Conservation (phyloP, 306 rosid species). For the Clitoria ternatea region DNA sequence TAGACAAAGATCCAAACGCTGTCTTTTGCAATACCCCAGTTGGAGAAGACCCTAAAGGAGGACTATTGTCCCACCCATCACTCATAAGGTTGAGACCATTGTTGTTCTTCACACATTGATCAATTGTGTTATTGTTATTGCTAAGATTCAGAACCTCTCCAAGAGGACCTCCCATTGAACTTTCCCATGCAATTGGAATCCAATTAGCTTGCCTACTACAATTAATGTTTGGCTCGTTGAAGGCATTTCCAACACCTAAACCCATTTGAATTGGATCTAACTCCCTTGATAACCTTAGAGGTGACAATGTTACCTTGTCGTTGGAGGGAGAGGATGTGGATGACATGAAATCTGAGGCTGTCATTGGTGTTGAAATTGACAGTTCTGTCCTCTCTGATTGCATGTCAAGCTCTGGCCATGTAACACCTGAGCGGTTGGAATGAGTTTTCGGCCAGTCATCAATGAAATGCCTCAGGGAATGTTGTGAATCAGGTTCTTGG, state of each 20-base stretch:
- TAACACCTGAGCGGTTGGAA: constrained; percentile 22
- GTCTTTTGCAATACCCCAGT: constrained; percentile 81
- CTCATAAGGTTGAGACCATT: constrained; percentile 70
- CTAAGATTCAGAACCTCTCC: constrained; percentile 78
- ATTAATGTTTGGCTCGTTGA: constrained; percentile 30
- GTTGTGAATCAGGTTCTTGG: constrained; percentile 16
- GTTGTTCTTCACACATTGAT: constrained; percentile 32
- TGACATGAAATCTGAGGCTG: constrained; percentile 37
- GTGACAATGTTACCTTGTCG: constrained; percentile 58
- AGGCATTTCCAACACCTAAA: constrained; percentile 39
- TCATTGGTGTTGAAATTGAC: constrained; percentile 60
- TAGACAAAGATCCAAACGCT: constrained; percentile 61
- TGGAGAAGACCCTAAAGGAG: constrained; percentile 79
- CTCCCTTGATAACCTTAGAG: constrained; percentile 54
- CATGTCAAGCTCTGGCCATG: constrained; percentile 42
- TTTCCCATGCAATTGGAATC: constrained; percentile 83
- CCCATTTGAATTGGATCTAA: constrained; percentile 54
- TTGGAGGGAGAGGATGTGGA: constrained; percentile 41
- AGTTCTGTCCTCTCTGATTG: constrained; percentile 63
- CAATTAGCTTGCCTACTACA: constrained; percentile 49
- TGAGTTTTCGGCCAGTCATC: constrained; percentile 59
- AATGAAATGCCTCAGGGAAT: constrained; percentile 64
- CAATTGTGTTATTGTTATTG: constrained; percentile 20
- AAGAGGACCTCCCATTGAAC: constrained; percentile 80
- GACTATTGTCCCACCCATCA: constrained; percentile 67